Base-by-base conservation (phyloP, 139 green algal genomes). In the Pycnococcus provasolii region DNA sequence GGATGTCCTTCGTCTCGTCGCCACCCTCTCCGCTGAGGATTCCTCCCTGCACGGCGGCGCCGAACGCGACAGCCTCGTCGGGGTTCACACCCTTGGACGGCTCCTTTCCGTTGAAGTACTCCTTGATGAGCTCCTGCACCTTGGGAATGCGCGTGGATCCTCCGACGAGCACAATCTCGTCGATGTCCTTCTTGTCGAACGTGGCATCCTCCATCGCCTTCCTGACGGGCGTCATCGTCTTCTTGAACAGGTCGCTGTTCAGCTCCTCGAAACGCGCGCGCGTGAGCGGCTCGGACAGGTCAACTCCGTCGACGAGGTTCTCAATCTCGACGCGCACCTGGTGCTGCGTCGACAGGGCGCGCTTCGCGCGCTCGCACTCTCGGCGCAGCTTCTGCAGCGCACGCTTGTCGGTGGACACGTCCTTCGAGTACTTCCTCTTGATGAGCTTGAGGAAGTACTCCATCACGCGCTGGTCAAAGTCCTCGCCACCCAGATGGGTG, bases 401-500 rank as follows among this genome's bases (percentile, higher is more conserved):
- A 57, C 88, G 85, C 43, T 79, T 77, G 78, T 99, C 92, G n/a
- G 76, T 82, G 67, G 77, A 88, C 66, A 97, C 75, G 67, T 98
- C 90, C 77, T 91, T 89, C 72, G 84, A 83, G 81, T 89, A 90
- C 84, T 98, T 97, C 59, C 89, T 85, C 84, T 97, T 97, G 80
- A 98, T 92, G 9, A 96, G 83, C 86, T 96, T 96, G 78, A 98
- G 94, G 80, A 98, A 96, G 84, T 99, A 96, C 78, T 97, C 84
- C 89, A 97, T 96, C 0, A 97, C 80, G 47, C 86, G 81, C 76
- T 98, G 88, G 83, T 99, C 94, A 80, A 99, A 97, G 83, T 97
- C 94, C 84, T 97, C 92, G n/a, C 79, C 87, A 53, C 94, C 94
- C 73, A 99, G 74, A 70, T 97, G 90, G 40, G 92, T 98, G 81